Percentiles rank a stretch among this genome's conserved stretches.
These are phyloP conservation scores for Hyaloscypha hepaticicola DNA, from an alignment of 495 filamentous ascomycete genomes.

Conservation along the genomic window DNA sequence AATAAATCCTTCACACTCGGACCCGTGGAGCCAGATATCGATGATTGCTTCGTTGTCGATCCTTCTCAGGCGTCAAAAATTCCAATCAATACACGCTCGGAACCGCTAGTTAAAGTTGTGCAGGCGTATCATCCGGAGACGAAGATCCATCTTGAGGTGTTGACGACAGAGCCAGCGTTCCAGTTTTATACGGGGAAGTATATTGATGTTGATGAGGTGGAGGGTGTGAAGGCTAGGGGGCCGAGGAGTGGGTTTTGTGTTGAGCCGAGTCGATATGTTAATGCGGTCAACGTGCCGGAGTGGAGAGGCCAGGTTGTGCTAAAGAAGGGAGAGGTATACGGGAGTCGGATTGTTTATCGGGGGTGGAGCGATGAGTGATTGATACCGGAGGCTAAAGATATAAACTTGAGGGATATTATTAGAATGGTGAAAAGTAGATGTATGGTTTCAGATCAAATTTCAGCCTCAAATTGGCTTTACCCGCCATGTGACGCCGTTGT, in stretches of 20 bases:
- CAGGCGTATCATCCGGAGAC: constrained; percentile 67
- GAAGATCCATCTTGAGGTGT: constrained; percentile 76
- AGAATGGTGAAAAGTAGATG: too few species aligned
- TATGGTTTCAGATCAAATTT: too few species aligned
- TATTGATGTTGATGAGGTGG: constrained; percentile 68
- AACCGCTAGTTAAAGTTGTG: constrained; percentile 62
- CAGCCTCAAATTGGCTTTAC: too few species aligned
- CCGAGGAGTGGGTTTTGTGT: constrained; percentile 79
- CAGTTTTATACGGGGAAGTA: constrained; percentile 92
- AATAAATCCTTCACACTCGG: constrained; percentile 69
- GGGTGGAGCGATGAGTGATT: constrained; percentile 62
- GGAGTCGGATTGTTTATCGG: constrained; percentile 73
- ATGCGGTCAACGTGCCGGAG: constrained; percentile 76
- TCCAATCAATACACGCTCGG: constrained; percentile 72
- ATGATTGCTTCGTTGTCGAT: constrained; percentile 86
- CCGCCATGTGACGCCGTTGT: too few species aligned
- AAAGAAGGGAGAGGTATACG: constrained; percentile 78
- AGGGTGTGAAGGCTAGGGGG: constrained; percentile 61
- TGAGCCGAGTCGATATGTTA: constrained; percentile 87
- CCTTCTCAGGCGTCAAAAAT: constrained; percentile 54
- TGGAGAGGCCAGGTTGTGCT: constrained; percentile 76
- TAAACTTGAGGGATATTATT: too few species aligned
- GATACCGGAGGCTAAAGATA: background rate
- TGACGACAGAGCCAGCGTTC: constrained; percentile 91
- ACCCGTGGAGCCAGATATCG: constrained; percentile 66